Conservation (phyloP, 108 stramenopile genomes). For the Pelagomonas calceolata region DNA sequence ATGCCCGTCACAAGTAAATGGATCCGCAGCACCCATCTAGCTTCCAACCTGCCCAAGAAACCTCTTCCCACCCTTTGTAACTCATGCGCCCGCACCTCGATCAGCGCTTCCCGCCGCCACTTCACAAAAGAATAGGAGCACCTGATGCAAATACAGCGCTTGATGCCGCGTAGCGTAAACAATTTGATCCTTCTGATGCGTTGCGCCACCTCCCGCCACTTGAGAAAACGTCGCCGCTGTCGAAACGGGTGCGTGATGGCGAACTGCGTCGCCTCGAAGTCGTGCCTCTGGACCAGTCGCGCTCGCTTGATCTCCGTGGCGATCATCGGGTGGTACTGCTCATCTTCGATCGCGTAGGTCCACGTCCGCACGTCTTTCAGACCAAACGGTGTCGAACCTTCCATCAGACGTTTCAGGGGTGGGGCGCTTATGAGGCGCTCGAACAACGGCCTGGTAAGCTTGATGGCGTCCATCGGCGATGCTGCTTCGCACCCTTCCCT, state of each 20-base stretch:
- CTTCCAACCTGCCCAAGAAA: background rate
- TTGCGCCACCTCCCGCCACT: background rate
- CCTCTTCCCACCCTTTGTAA: no score
- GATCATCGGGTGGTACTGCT: background rate
- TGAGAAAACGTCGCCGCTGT: background rate
- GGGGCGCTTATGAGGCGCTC: background rate
- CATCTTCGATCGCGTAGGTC: background rate
- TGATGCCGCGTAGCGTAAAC: no score
- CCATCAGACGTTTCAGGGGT: background rate
- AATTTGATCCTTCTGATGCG: no score
- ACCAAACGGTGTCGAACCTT: background rate
- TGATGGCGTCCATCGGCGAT: background rate
- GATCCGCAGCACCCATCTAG: background rate
- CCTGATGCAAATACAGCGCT: no score
- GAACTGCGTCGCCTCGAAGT: background rate
- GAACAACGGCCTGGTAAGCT: background rate
- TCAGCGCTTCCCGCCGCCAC: no score
- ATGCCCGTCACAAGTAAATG: background rate
- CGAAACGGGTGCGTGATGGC: background rate
- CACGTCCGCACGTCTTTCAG: background rate
- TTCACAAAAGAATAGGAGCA: no score
- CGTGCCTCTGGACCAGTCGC: background rate
- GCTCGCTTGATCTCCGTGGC: background rate
- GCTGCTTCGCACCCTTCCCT: no score
- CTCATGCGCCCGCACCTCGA: no score